phyloP scores from a whole-genome alignment of 2,329 filamentous ascomycete species.

The Trichoderma pleuroti region DNA sequence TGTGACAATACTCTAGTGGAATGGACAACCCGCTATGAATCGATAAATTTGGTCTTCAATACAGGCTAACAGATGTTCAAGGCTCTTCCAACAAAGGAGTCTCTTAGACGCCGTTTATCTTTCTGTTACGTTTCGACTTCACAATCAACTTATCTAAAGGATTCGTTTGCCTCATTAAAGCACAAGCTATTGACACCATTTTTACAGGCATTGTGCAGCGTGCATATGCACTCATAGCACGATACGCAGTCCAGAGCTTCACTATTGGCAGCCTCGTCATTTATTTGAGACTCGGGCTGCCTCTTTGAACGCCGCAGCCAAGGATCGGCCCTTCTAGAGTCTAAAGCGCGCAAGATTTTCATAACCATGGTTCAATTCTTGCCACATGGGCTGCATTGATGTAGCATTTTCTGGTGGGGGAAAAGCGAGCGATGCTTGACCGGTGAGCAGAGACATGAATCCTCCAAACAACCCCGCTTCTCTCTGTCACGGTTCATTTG shows the following conservation, averaged over 20 bases:
- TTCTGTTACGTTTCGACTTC: background rate
- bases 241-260: background rate
- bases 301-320: rapidly evolving
- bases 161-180: background rate
- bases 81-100: background rate
- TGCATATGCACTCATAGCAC: background rate
- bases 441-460: background rate
- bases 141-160: background rate
- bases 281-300: too few species aligned
- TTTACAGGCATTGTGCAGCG: background rate
- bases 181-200: background rate
- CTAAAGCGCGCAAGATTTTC: background rate
- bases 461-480: background rate
- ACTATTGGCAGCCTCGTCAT: background rate
- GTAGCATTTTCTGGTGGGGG: background rate
- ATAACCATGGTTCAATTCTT: background rate
- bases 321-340: background rate
- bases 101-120: background rate
- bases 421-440: too few species aligned
- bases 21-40: rapidly evolving
- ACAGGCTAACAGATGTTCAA: background rate
- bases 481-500: background rate
- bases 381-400: background rate
- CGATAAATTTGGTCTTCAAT: too few species aligned
- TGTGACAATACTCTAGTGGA: too few species aligned